Conservation (phyloP, 305 asterid genomes). For the Vinca major region DNA sequence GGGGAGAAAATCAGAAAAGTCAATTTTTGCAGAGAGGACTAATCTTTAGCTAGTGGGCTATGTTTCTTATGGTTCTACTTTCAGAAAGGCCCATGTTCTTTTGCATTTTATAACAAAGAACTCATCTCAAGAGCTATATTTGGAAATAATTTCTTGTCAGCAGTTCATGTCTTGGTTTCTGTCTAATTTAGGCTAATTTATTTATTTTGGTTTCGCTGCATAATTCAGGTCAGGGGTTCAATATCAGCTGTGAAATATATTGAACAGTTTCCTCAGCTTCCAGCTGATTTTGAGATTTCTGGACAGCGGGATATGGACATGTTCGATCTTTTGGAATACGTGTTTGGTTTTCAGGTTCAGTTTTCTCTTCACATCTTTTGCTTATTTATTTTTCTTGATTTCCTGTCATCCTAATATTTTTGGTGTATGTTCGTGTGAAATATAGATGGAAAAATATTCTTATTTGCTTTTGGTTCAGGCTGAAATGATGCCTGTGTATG, state of each 20-base stretch:
- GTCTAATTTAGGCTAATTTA: background rate
- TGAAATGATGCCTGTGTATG: background rate
- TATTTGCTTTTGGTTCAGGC: background rate
- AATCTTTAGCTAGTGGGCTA: background rate
- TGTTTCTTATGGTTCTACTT: background rate
- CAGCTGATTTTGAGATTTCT: conserved; percentile 53
- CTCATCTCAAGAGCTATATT: background rate
- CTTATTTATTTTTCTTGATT: conserved; percentile 10
- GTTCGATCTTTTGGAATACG: conserved; percentile 91
- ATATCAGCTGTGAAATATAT: conserved; percentile 63
- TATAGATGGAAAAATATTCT: background rate
- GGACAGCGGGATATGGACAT: conserved; percentile 71
- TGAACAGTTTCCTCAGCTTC: conserved; percentile 80
- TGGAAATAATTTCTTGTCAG: background rate
- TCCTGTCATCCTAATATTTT: conserved; percentile 5
- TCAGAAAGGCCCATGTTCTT: no score
- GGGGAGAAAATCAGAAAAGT: background rate
- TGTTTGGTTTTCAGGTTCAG: conserved; percentile 86
- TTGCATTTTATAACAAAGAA: background rate
- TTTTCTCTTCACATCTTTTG: background rate
- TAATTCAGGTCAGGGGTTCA: conserved; percentile 73
- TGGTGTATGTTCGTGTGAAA: conserved; percentile 1
- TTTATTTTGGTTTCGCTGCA: conserved; percentile 7
- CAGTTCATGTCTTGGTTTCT: background rate
- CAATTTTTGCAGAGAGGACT: background rate